Percentiles rank a stretch among this genome's conserved stretches.
These are phyloP conservation scores for Leptosphaerulina australis DNA, from an alignment of 2,329 filamentous ascomycete genomes.

Conservation along the genomic window DNA sequence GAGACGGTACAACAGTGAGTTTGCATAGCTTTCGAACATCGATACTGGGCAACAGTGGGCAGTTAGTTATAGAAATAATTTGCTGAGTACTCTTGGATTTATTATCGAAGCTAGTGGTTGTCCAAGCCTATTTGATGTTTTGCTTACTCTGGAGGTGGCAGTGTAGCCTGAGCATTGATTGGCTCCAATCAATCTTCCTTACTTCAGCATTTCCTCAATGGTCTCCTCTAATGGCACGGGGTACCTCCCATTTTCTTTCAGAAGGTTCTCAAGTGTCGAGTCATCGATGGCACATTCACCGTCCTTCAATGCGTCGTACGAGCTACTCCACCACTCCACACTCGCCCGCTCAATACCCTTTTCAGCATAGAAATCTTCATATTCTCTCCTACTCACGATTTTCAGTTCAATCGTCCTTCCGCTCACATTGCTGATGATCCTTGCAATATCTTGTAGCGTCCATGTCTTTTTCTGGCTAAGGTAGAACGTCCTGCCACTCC, in stretches of 20 bases:
- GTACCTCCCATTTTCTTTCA: conserved; percentile 43
- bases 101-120: too few species aligned
- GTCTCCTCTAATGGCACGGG: conserved; percentile 50
- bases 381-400: conserved; percentile 48
- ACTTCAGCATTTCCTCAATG: conserved; percentile 50
- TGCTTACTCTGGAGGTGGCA: too few species aligned
- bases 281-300: conserved; percentile 54
- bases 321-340: conserved; percentile 56
- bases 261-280: conserved; percentile 47
- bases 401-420: conserved; percentile 45
- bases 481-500: conserved; percentile 49
- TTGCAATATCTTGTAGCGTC: conserved; percentile 39
- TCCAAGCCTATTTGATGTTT: too few species aligned
- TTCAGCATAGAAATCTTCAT: conserved; percentile 50
- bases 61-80: too few species aligned
- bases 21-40: too few species aligned
- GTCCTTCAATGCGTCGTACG: conserved; percentile 52
- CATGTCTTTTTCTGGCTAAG: conserved; percentile 41
- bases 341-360: conserved; percentile 44
- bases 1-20: too few species aligned
- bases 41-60: too few species aligned
- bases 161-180: too few species aligned
- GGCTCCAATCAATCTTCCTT: background rate
- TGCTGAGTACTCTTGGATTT: too few species aligned
- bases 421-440: conserved; percentile 33